Base-by-base conservation (phyloP, 169 alveolate species). In the Plasmodium blacklocki region DNA sequence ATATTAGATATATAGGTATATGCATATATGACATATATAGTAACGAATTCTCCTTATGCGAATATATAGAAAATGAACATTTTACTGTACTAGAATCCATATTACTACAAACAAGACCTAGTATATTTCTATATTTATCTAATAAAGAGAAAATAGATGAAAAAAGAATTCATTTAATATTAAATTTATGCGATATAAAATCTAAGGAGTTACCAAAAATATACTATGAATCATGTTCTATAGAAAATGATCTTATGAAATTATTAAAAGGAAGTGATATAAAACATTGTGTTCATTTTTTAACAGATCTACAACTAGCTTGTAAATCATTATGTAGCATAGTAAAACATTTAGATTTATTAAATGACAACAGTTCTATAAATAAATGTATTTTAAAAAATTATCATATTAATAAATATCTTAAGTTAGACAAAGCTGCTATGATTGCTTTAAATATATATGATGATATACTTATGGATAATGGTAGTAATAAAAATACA, bases 371-470 rank as follows among this genome's bases (percentile, higher is more conserved):
- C 26, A 71, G 91, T 54, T 91, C 72, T 7, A 93, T 88, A 43
- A 75, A 89, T 60, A 92, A 88, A 45, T 94, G 94, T 88, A 68
- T 56, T 9, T 52, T 94, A 29, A 88, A 76, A 15, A 64, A 63
- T 14, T 94, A 94, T 56, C 72, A 85, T n/a, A 78, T 94, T 47
- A 94, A 93, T 63, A 71, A 80, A 29, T 94, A 94, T 60, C 49
- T 94, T 2, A 91, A 93, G 19, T 73, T 94, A 71, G 97, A 94
- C 70, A 91, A 90, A 50, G 97, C 97, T 2, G 96, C 97, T 2
- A 88, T 93, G 29, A 56, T 86, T 4, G 86, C 97, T 1, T 80
- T 94, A 12, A 88, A 93, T 43, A 92, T 94, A 29, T 59, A 89
- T 59, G 78, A 93, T 11, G 83, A 76, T 9, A 73, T 6, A 14